Evolutionary conservation across 768 basidiomycete genomes (phyloP).

Genomic region (Tricholoma sp.): DNA sequence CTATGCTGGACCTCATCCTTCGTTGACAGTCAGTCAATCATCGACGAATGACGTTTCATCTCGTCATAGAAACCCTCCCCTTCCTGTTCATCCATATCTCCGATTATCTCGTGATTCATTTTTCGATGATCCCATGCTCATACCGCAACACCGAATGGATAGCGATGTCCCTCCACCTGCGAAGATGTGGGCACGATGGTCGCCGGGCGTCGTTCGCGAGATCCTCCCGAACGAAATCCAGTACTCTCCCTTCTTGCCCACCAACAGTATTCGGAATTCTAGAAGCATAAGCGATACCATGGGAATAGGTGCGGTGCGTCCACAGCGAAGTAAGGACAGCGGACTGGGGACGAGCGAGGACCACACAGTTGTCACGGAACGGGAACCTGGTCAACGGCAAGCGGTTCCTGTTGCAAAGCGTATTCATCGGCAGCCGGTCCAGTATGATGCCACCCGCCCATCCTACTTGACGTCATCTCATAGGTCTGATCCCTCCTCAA

Average conservation of each 20-base stretch:
- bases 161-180: conserved; percentile 34
- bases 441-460: conserved; percentile 31
- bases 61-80: conserved; percentile 33
- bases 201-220: conserved; percentile 40
- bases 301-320: conserved; percentile 49
- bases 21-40: background rate
- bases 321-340: conserved; percentile 30
- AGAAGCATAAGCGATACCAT: conserved; percentile 42
- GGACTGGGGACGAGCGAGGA: conserved; percentile 45
- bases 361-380: conserved; percentile 17
- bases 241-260: conserved; percentile 41
- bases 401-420: conserved; percentile 5
- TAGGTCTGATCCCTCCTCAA: conserved; percentile 14
- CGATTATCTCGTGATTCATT: conserved; percentile 29
- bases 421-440: conserved; percentile 26
- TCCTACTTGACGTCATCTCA: conserved; percentile 17
- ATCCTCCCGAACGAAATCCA: conserved; percentile 39
- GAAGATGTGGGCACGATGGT: conserved; percentile 49
- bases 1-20: conserved; percentile 31
- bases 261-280: conserved; percentile 18
- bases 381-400: conserved; percentile 6
- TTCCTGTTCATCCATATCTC: conserved; percentile 42
- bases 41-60: conserved; percentile 23
- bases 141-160: conserved; percentile 29
- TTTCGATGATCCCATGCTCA: conserved; percentile 25